A percentile compares a stretch with the other conserved stretches of the same genome.
phyloP scores from a whole-genome alignment of 2,329 filamentous ascomycete species.

The Colletotrichum spinosum region DNA sequence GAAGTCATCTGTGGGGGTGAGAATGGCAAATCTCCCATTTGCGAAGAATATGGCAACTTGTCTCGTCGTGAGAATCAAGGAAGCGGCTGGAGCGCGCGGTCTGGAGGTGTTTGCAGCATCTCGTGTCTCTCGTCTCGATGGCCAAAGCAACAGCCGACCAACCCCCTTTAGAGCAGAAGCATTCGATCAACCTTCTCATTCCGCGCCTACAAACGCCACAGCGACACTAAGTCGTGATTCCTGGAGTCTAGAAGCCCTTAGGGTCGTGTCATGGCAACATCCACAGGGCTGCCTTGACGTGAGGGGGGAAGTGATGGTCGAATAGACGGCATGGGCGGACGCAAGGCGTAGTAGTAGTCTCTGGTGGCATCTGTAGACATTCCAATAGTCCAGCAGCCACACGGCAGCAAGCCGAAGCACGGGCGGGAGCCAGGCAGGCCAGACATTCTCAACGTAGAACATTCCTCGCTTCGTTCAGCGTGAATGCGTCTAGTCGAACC shows the following conservation, averaged over 20 bases:
- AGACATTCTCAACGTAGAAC: neutral
- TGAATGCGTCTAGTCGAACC: too few relatives aligned
- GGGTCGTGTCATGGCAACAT: conserved; percentile 20
- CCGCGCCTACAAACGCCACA: conserved; percentile 30
- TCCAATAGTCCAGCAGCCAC: conserved; percentile 35
- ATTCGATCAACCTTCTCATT: conserved; percentile 1
- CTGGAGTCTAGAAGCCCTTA: conserved; percentile 29
- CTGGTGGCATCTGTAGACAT: conserved; percentile 22
- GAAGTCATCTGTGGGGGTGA: too few relatives aligned
- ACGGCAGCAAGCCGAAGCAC: conserved; percentile 28
- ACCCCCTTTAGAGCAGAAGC: neutral
- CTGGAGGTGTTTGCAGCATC: too few relatives aligned
- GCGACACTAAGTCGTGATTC: neutral
- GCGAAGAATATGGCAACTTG: too few relatives aligned
- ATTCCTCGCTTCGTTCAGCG: neutral
- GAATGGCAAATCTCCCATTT: too few relatives aligned
- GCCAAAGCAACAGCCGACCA: too few relatives aligned
- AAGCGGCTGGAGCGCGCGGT: too few relatives aligned
- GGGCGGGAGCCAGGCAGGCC: neutral
- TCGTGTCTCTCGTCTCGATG: too few relatives aligned
- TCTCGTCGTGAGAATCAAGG: too few relatives aligned
- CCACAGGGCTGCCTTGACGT: conserved; percentile 20
- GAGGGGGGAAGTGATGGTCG: neutral
- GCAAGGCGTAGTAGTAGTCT: conserved; percentile 9
- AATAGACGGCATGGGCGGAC: neutral